phyloP scores from a whole-genome alignment of 768 basidiomycete genomes.

The Amanita polypyramis region DNA sequence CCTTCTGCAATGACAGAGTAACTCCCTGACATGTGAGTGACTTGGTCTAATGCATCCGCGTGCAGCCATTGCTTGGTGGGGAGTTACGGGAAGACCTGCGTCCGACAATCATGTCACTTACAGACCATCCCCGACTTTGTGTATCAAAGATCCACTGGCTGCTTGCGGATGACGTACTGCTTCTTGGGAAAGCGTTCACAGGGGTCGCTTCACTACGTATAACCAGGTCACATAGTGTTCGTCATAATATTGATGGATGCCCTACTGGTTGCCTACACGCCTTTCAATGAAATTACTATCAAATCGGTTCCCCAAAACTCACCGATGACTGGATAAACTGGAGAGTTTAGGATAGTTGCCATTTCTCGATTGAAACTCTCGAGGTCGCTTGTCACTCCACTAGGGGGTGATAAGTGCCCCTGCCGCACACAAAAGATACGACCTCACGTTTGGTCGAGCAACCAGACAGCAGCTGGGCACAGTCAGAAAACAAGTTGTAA shows the following conservation, averaged over 20 bases:
- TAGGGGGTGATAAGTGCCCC: constrained; percentile 10
- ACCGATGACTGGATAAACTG: constrained; percentile 45
- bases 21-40: constrained; percentile 40
- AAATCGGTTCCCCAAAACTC: constrained; percentile 3
- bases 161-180: constrained; percentile 25
- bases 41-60: constrained; percentile 28
- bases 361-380: constrained; percentile 37
- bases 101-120: constrained; percentile 14
- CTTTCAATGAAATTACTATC: background rate
- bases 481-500: background rate
- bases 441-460: constrained; percentile 30
- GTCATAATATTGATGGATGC: background rate
- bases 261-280: constrained; percentile 39
- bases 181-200: constrained; percentile 46
- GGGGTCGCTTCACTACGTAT: constrained; percentile 42
- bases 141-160: constrained; percentile 51
- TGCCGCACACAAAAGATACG: background rate
- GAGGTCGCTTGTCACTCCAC: constrained; percentile 34
- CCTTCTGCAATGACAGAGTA: constrained; percentile 39
- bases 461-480: constrained; percentile 37
- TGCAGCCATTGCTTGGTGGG: constrained; percentile 36
- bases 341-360: constrained; percentile 24
- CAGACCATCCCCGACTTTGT: constrained; percentile 37
- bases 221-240: background rate
- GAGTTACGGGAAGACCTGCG: background rate